phyloP scores from a whole-genome alignment of 2,329 filamentous ascomycete genomes.

The Boeremia lycopersici region DNA sequence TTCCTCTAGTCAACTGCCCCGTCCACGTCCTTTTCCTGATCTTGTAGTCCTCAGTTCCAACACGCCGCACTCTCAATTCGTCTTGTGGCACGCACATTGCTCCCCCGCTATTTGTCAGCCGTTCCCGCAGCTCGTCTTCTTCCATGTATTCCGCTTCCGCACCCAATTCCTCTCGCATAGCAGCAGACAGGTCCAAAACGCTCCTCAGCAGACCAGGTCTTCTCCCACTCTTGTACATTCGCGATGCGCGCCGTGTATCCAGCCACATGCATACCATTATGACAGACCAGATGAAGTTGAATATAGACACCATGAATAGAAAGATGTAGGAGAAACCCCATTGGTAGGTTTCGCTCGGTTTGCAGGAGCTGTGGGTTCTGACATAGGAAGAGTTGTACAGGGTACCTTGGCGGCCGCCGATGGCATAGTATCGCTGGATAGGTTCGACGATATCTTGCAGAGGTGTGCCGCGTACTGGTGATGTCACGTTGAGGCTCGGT shows the following conservation, averaged over 20 bases:
- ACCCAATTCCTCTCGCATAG: slow-evolving; percentile 38
- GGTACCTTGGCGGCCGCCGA: slow-evolving; percentile 20
- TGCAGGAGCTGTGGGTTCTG: slow-evolving; percentile 34
- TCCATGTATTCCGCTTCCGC: slow-evolving; percentile 21
- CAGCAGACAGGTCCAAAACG: slow-evolving; percentile 35
- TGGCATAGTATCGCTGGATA: not conserved
- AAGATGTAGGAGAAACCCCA: slow-evolving; percentile 47
- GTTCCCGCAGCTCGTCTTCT: slow-evolving; percentile 30
- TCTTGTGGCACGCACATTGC: slow-evolving; percentile 31
- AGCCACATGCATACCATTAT: slow-evolving; percentile 45
- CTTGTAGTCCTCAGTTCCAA: slow-evolving; percentile 8
- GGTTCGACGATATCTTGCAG: not conserved
- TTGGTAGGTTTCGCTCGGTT: slow-evolving; percentile 41
- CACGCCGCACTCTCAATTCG: slow-evolving; percentile 33
- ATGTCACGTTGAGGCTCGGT: not conserved
- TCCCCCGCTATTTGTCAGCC: slow-evolving; percentile 28
- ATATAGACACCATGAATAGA: slow-evolving; percentile 43
- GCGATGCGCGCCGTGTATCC: slow-evolving; percentile 33
- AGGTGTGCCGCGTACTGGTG: not conserved
- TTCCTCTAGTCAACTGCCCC: slow-evolving; percentile 32
- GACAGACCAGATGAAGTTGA: slow-evolving; percentile 41
- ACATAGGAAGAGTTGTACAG: slow-evolving; percentile 28
- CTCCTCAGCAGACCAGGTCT: slow-evolving; percentile 38
- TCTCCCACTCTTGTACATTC: slow-evolving; percentile 39
- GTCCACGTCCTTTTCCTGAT: slow-evolving; percentile 24